A percentile compares a stretch with the other conserved stretches of the same genome.
phyloP scores from a whole-genome alignment of 164 flowering plant genomes.

The Akebia trifoliata region DNA sequence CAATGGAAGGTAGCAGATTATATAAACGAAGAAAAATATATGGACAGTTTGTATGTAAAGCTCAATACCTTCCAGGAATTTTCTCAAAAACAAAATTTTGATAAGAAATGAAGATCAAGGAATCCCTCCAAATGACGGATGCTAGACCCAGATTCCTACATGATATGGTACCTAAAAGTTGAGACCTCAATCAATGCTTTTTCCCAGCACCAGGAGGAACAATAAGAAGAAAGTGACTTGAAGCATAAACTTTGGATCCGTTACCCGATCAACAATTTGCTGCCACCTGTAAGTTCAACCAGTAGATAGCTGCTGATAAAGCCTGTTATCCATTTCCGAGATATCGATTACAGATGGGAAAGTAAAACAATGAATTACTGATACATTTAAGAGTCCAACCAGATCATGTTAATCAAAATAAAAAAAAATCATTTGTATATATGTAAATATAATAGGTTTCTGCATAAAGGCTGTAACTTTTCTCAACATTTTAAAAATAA shows the following conservation, averaged over 20 bases:
- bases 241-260: constrained; percentile 36
- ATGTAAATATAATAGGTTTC: neutral
- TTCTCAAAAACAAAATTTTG: neutral
- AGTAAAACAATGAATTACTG: constrained; percentile 13
- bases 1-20: neutral
- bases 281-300: constrained; percentile 99
- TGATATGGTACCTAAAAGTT: neutral
- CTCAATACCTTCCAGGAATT: constrained; percentile 8
- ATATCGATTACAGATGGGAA: constrained; percentile 49
- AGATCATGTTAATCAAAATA: neutral
- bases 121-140: neutral
- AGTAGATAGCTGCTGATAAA: constrained; percentile 96
- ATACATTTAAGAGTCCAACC: constrained; percentile 4
- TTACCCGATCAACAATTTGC: constrained; percentile 41
- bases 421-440: neutral
- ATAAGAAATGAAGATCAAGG: neutral
- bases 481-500: neutral
- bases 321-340: constrained; percentile 83
- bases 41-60: neutral
- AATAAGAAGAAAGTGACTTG: constrained; percentile 43
- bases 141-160: neutral
- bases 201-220: constrained; percentile 49
- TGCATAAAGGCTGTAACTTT: neutral
- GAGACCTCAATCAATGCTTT: constrained; percentile 21
- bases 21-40: constrained; percentile 8